Conservation (phyloP, 192 early-diverging fungal genomes). For the Diversispora epigaea region DNA sequence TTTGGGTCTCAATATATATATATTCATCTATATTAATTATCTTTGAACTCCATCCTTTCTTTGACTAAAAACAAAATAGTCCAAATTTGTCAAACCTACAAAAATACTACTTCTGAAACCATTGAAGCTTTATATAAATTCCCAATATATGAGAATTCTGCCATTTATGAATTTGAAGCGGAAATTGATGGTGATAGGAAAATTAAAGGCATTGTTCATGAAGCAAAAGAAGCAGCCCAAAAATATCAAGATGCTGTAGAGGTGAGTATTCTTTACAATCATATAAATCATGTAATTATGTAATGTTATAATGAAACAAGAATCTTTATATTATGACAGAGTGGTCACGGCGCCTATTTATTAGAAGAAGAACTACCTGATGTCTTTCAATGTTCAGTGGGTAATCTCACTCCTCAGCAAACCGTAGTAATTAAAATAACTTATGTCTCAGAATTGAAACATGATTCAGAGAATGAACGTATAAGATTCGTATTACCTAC, state of each 20-base stretch:
- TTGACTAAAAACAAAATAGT: background rate
- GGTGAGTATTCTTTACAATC: background rate
- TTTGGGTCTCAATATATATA: background rate
- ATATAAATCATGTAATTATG: background rate
- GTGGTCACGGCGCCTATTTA: slow-evolving; percentile 9
- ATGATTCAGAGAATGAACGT: slow-evolving; percentile 48
- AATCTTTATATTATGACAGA: background rate
- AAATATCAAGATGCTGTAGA: slow-evolving; percentile 6
- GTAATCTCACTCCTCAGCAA: slow-evolving; percentile 46
- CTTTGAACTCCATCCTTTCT: background rate
- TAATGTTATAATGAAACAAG: background rate
- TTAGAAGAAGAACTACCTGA: slow-evolving; percentile 28
- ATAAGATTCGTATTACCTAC: slow-evolving; percentile 51
- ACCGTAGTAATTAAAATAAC: slow-evolving; percentile 45
- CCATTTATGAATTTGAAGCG: slow-evolving; percentile 23
- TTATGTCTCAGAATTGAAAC: slow-evolving; percentile 49
- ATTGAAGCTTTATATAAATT: slow-evolving; percentile 27
- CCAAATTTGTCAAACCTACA: slow-evolving; percentile 22
- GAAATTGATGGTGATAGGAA: slow-evolving; percentile 16
- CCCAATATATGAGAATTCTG: slow-evolving; percentile 19
- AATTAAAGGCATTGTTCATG: slow-evolving; percentile 28
- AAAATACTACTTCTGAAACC: background rate
- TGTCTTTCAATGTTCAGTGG: slow-evolving; percentile 50
- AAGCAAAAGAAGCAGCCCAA: slow-evolving; percentile 2
- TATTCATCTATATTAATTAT: background rate